Conservation (phyloP, 2,329 filamentous ascomycete species). For the Curvularia verruculosa region DNA sequence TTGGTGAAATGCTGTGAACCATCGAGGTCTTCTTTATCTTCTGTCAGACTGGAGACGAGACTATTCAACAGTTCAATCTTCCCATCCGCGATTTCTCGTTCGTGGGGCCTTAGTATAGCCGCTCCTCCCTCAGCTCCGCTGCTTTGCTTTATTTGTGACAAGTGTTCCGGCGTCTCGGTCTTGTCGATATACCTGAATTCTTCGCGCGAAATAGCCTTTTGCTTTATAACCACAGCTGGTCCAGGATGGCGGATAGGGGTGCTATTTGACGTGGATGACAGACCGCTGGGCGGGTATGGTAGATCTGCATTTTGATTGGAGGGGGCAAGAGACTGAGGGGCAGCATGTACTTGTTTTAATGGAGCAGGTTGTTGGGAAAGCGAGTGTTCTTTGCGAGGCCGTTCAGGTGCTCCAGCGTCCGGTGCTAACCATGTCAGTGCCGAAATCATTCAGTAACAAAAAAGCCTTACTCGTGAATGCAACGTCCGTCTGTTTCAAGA, state of each 20-base stretch:
- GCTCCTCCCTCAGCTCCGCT: conserved; percentile 62
- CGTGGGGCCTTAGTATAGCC: conserved; percentile 71
- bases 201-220: conserved; percentile 49
- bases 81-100: conserved; percentile 79
- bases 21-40: conserved; percentile 74
- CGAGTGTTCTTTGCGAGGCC: conserved; percentile 14
- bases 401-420: conserved; percentile 18
- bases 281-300: conserved; percentile 22
- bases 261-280: conserved; percentile 21
- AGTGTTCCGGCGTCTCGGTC: conserved; percentile 37
- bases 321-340: conserved; percentile 15
- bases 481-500: conserved; percentile 53
- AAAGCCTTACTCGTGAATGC: conserved; percentile 41
- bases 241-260: conserved; percentile 35
- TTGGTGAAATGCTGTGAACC: conserved; percentile 63
- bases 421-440: conserved; percentile 29
- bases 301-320: conserved; percentile 24
- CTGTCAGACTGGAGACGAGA: conserved; percentile 74
- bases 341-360: conserved; percentile 16
- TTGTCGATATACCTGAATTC: conserved; percentile 51
- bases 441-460: not conserved
- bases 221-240: conserved; percentile 57
- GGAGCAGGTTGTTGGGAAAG: conserved; percentile 19
- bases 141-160: conserved; percentile 59
- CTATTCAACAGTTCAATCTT: conserved; percentile 73